Evolutionary conservation across 441 rosid genomes (phyloP).

Genomic region (Euphorbia schlechtendalii): DNA sequence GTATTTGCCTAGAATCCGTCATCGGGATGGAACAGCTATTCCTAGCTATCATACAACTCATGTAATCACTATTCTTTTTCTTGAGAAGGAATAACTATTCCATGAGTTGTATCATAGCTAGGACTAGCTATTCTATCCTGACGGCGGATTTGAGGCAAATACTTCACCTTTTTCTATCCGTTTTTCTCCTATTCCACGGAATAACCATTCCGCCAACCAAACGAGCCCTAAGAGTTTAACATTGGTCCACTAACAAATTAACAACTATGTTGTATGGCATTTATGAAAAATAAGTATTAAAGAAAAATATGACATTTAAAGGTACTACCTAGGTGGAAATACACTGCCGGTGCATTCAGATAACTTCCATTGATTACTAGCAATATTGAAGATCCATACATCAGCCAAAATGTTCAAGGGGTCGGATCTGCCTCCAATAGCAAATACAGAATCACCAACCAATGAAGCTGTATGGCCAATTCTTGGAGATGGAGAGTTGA

Average conservation of each 20-base stretch:
- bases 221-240: too few species aligned
- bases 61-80: too few species aligned
- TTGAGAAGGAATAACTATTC: too few species aligned
- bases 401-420: slow-evolving; percentile 63
- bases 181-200: too few species aligned
- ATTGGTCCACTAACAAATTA: background rate
- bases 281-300: background rate
- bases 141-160: too few species aligned
- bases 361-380: slow-evolving; percentile 48
- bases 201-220: too few species aligned
- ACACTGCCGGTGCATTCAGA: slow-evolving; percentile 44
- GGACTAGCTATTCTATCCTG: too few species aligned
- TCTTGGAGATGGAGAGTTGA: slow-evolving; percentile 57
- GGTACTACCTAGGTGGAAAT: slow-evolving; percentile 63
- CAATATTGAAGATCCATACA: slow-evolving; percentile 60
- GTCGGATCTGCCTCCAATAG: slow-evolving; percentile 87
- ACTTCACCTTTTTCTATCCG: too few species aligned
- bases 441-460: slow-evolving; percentile 57
- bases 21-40: too few species aligned
- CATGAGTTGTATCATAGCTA: too few species aligned
- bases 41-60: too few species aligned
- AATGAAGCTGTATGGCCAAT: slow-evolving; percentile 79
- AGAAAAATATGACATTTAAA: slow-evolving; percentile 12
- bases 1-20: too few species aligned
- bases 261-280: background rate